phyloP scores from a whole-genome alignment of 352 stramenopile species.

The Globisporangium nunn region DNA sequence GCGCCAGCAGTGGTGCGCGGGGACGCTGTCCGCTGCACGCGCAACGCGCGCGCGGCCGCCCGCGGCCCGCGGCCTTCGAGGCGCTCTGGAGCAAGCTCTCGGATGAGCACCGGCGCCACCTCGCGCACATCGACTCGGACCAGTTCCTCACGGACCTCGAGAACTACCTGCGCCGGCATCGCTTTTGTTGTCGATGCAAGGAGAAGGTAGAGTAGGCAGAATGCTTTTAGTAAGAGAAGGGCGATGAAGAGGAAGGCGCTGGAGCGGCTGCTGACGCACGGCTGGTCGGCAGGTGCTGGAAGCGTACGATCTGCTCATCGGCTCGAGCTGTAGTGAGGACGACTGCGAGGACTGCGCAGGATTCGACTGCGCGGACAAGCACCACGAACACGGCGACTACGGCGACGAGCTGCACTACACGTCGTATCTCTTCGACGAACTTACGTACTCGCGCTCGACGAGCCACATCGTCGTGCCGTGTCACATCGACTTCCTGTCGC shows the following conservation, averaged over 20 bases:
- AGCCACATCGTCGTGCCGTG: slow-evolving; percentile 80
- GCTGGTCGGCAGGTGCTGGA: slow-evolving; percentile 35
- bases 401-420: slow-evolving; percentile 81
- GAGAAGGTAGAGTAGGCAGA: slow-evolving; percentile 36
- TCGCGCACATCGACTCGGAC: slow-evolving; percentile 83
- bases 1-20: slow-evolving; percentile 26
- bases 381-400: slow-evolving; percentile 67
- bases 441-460: slow-evolving; percentile 73
- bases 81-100: slow-evolving; percentile 72
- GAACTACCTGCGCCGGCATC: slow-evolving; percentile 76
- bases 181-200: slow-evolving; percentile 85
- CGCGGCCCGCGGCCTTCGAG: slow-evolving; percentile 69
- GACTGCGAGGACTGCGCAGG: slow-evolving; percentile 81
- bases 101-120: slow-evolving; percentile 70
- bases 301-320: slow-evolving; percentile 81
- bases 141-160: slow-evolving; percentile 83
- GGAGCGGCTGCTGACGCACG: not conserved
- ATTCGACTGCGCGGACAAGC: slow-evolving; percentile 70
- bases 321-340: slow-evolving; percentile 78
- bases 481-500: slow-evolving; percentile 81
- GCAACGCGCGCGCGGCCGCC: slow-evolving; percentile 58
- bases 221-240: too few relatives aligned
- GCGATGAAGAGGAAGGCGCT: too few relatives aligned
- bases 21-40: slow-evolving; percentile 73
- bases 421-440: slow-evolving; percentile 83